Base-by-base conservation (phyloP, 495 filamentous ascomycete species). In the Trichocladium antarcticum region DNA sequence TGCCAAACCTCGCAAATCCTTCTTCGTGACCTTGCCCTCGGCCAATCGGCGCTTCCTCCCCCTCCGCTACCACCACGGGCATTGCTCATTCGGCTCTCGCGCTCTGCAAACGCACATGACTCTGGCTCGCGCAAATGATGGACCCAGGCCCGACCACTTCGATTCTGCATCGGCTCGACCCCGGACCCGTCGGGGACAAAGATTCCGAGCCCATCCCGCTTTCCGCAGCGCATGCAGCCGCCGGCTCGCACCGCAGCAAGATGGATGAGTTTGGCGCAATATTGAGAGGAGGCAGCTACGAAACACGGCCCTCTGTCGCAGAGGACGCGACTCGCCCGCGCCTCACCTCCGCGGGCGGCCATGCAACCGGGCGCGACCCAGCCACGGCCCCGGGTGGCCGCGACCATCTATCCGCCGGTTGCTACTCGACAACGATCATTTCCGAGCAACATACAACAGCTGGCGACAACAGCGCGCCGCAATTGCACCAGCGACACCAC, bases 1-100 rank as follows among this genome's bases (percentile, higher is more conserved):
- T 47, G 47, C 50, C 50, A 56, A 57, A 53, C 51, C 54, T 63
- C 58, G 58, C 62, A 63, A 57, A 42, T 42, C 44, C 50, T 35
- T 49, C 46, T 39, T 50, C 37, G 37, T 43, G 22, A 50, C 29
- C 41, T 36, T 31, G 16, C 46, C 34, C 39, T 46, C 32, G 5
- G 31, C 34, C 47, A 47, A 46, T 48, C 49, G 54, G 44, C 53
- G 6, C 46, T 36, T 31, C 35, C 53, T 45, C 45, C 35, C 39
- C 52, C 12, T 46, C 31, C 27, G 40, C 52, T 39, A 37, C 28
- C 40, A 32, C 43, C 14, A 11, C 45, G 37, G 41, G 29, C 41
- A 34, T 53, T 39, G 37, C 34, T 39, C 40, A 37, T 51, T 41
- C 53, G 44, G 45, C 55, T 28, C 12, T 17, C 19, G 16, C 29